Base-by-base conservation (phyloP, 371 early-diverging fungal species). In the Mortierella sp. region DNA sequence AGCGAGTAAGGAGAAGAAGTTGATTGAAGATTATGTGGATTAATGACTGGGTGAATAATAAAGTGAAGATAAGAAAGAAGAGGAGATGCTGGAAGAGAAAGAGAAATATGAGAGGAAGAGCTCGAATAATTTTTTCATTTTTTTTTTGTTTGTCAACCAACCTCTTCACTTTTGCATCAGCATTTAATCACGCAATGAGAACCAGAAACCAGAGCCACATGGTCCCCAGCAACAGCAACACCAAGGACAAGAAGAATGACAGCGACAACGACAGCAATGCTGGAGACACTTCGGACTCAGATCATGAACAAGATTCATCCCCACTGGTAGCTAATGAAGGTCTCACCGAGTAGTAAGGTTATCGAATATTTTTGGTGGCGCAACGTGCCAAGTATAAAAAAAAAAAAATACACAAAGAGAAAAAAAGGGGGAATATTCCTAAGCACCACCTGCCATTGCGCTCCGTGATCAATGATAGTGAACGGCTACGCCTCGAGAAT, bases 401-500 rank as follows among this genome's bases (percentile, higher is more conserved):
- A 54, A 12, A 26, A 39, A 16, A 12, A 35, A 37, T 37, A 62
- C 9, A 62, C 11, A 59, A 57, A 26, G 20, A 59, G 35, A 55
- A 55, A 55, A 55, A 35, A 43, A 43, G 11, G 43, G 43, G 43
- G 2, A 14, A 43, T 43, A 16, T 16, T 3, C 43, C 43, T 35
- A 35, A 35, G 35, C 35, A 35, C 35, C 43, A 43, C 43, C 43
- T 16, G 43, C 43, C 43, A 16, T 43, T 43, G 43, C 11, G 43
- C 43, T 14, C 43, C 51, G 3, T 51, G 26, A 43, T 1, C 5
- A 28, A 52, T 28, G 28, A 63, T 47, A 79, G 80, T 40, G 80
- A 80, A 66, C 63, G 72, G 11, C 28, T 64, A 72, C 71, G 80
- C 10, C 66, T 80, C 11, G 80, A 80, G 43, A 80, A 80, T n/a